A percentile compares a stretch with the other conserved stretches of the same genome.
These are phyloP conservation scores for Gonium pectorale DNA, from an alignment of 139 green algal species.

Conservation along the genomic window DNA sequence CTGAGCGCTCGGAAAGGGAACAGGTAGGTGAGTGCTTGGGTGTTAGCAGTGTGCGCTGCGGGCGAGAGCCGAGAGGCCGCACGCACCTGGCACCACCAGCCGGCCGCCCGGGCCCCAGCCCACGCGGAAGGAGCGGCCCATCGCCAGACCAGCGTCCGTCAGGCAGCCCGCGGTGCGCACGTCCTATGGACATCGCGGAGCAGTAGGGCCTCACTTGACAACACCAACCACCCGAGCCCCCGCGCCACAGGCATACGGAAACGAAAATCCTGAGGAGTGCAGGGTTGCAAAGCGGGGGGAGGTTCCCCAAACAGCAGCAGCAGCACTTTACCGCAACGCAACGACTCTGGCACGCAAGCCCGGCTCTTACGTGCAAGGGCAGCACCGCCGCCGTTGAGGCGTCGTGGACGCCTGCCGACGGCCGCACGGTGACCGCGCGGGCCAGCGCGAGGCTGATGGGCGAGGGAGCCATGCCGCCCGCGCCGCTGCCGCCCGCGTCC, in stretches of 20 bases:
- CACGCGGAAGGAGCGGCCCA: slow-evolving; percentile 78
- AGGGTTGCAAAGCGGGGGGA: too few species aligned
- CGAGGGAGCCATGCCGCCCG: neutral
- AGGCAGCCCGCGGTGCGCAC: slow-evolving; percentile 3
- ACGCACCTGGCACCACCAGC: slow-evolving; percentile 59
- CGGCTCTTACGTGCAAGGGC: slow-evolving; percentile 1
- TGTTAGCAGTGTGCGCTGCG: too few species aligned
- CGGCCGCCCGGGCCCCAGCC: slow-evolving; percentile 79
- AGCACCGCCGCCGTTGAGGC: slow-evolving; percentile 12
- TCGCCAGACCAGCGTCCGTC: slow-evolving; percentile 74
- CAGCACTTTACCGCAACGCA: too few species aligned
- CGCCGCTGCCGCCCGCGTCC: neutral
- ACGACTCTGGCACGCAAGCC: too few species aligned
- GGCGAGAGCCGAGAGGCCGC: neutral
- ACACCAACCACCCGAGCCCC: too few species aligned
- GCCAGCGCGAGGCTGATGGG: slow-evolving; percentile 36
- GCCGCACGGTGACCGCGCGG: neutral
- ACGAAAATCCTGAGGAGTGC: too few species aligned
- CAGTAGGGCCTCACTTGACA: neutral
- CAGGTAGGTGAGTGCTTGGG: too few species aligned
- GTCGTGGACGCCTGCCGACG: neutral
- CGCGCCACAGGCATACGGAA: too few species aligned
- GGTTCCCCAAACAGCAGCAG: too few species aligned
- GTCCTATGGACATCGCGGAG: neutral
- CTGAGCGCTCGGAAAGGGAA: too few species aligned